These are phyloP conservation scores for Schizochytrium sp. DNA, from an alignment of 108 stramenopile genomes.

Conservation along the genomic window DNA sequence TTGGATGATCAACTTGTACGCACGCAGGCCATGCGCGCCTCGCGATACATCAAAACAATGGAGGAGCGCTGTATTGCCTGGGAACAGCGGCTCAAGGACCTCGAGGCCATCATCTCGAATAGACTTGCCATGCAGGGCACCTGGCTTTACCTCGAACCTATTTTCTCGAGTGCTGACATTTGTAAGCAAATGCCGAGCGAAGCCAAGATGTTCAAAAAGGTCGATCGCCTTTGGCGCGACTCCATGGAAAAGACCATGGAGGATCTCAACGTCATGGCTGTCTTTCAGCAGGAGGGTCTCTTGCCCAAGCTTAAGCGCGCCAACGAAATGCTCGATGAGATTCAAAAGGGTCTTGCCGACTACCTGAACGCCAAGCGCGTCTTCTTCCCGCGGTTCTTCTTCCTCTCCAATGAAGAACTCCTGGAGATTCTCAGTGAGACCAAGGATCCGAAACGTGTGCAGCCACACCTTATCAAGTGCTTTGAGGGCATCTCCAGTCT, in stretches of 20 bases:
- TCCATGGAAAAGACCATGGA: not conserved
- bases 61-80: not conserved
- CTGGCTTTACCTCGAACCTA: not conserved
- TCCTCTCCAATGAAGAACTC: not conserved
- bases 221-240: not conserved
- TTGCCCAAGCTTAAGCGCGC: not conserved
- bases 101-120: not conserved
- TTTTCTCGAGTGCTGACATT: conserved; percentile 16
- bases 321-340: not conserved
- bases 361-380: not conserved
- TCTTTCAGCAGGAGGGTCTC: conserved; percentile 26
- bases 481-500: conserved; percentile 30
- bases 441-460: not conserved
- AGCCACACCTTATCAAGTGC: not conserved
- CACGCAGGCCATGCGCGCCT: conserved; percentile 1
- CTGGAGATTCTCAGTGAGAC: conserved; percentile 3
- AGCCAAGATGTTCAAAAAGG: not conserved
- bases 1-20: conserved; percentile 25
- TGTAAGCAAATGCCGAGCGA: not conserved
- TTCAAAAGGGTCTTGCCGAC: not conserved
- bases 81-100: not conserved
- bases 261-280: not conserved
- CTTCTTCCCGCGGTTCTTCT: conserved; percentile 21
- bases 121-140: not conserved
- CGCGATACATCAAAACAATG: not conserved